Evolutionary conservation across 345 rosid genomes (phyloP), one percentile per base, ranked within the genome.

Genomic region (Murraya paniculata): DNA sequence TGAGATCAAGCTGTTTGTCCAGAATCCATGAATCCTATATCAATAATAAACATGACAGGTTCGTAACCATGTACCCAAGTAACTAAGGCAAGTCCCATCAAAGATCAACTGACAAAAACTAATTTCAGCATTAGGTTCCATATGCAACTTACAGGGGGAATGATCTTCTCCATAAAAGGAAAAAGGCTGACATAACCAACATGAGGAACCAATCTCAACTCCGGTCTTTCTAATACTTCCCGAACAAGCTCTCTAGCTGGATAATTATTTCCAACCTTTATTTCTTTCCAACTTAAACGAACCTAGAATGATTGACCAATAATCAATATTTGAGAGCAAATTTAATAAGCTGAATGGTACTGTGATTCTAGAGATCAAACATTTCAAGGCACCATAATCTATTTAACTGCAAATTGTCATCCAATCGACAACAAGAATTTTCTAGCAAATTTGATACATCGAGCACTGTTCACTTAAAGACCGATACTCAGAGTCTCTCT

Each of bases 181-280:
- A 96, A 94, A 83, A 96, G 92, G 91, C 97, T 92, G 82, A 89
- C 97, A 68, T 92, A 94, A 65, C 99, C 99, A 36, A 96, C 80
- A 75, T 96, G 97, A 81, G 97, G 97, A 86, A 92, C 97, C 68
- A 92, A 82, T 84, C 91, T 90, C 87, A 83, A 80, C 74, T 84
- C 86, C 22, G 98, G 97, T 74, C 28, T 83, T 82, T 82, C 97
- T 57, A 86, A 57, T 27, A 90, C 97, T 78, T 96, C 97, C 79
- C 94, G 90, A 39, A 94, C 90, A 75, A 96, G 88, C 87, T 93
- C 93, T 68, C 89, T 81, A 24, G 83, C 81, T n/a, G 77, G 77
- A 77, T 83, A 58, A 64, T 84, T 81, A 81, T 88, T 90, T 76
- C 84, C 90, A 21, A 38, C 59, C n/a, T 2, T 27, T 19, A 78